Evolutionary conservation across 2,329 filamentous ascomycete species (phyloP), one percentile per base, ranked within the genome.

Genomic region (Aspergillus ruber): DNA sequence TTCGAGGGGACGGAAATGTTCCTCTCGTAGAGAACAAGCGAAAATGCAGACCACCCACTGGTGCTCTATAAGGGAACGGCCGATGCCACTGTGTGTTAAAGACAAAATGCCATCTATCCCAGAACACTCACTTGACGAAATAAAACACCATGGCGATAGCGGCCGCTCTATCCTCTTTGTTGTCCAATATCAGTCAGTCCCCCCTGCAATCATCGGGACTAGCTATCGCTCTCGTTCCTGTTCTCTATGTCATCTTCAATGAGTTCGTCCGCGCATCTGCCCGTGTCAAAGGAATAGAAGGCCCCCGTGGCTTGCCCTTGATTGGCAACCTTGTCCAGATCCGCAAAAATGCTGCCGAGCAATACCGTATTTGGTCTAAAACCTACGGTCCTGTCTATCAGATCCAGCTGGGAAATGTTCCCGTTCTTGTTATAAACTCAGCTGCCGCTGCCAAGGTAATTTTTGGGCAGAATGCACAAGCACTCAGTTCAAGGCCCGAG

Each of bases 311-410:
- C 0, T 54, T 79, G 9, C 78, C 78, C 0, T 47, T 82, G 35
- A 74, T 82, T 38, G 79, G 78, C 9, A 81, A 81, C 45, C 58
- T 82, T 10, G 73, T 69, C 50, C 75, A 80, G 33, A 80, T 81
- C 25, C 72, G 76, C 4, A 65, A 69, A 44, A 78, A 81, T 50
- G 78, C 79, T 0, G 75, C 79, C 0, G 77, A 80, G 48, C 75
- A 79, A 57, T 82, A 81, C 56, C 74, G 77, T 2, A 53, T 72
- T 23, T 82, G 78, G 78, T 71, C 78, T 0, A 71, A 70, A 45
- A 68, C 62, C 35, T 75, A 75, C 48, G 74, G 75, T 0, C 56
- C 67, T 1, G 78, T 82, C 2, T 82, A 78, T 56, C 79, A 82
- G 55, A 77, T 82, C 17, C 74, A 77, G 56, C 61, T 82, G 6